phyloP scores from a whole-genome alignment of 2,329 filamentous ascomycete genomes.

The Triangularia verruculosa region DNA sequence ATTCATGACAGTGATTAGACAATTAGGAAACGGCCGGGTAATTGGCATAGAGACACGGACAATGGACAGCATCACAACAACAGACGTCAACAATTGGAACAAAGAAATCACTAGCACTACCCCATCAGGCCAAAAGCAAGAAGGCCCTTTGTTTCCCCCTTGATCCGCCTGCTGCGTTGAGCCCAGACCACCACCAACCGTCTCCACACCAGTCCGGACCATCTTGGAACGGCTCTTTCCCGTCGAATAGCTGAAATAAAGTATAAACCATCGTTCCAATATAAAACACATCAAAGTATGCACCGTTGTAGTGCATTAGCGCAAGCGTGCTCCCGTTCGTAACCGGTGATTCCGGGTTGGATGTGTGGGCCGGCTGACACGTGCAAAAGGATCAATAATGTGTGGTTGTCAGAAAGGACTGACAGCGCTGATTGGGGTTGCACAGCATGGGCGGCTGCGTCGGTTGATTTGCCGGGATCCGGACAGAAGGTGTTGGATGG shows the following conservation, averaged over 20 bases:
- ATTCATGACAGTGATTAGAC: background rate
- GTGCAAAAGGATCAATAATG: background rate
- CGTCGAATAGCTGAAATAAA: background rate
- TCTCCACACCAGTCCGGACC: background rate
- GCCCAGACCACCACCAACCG: background rate
- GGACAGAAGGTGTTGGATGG: background rate
- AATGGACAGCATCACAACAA: no score
- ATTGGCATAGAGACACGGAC: no score
- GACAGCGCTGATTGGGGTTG: background rate
- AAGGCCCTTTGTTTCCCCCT: background rate
- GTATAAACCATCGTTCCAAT: background rate
- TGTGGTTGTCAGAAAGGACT: background rate
- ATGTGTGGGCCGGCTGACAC: background rate
- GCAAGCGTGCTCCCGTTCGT: background rate
- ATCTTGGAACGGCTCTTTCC: background rate
- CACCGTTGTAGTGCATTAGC: background rate
- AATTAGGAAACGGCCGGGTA: no score
- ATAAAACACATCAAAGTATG: background rate
- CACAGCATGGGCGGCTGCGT: background rate
- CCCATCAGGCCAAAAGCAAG: background rate
- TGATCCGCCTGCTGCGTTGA: background rate
- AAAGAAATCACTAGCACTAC: no score
- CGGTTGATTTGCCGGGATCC: background rate
- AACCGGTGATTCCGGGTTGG: background rate
- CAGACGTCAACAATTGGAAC: no score